A percentile compares a stretch with the other conserved stretches of the same genome.
These are phyloP conservation scores for Tricholoma hemisulphureum DNA, from an alignment of 768 basidiomycete species.

Conservation along the genomic window DNA sequence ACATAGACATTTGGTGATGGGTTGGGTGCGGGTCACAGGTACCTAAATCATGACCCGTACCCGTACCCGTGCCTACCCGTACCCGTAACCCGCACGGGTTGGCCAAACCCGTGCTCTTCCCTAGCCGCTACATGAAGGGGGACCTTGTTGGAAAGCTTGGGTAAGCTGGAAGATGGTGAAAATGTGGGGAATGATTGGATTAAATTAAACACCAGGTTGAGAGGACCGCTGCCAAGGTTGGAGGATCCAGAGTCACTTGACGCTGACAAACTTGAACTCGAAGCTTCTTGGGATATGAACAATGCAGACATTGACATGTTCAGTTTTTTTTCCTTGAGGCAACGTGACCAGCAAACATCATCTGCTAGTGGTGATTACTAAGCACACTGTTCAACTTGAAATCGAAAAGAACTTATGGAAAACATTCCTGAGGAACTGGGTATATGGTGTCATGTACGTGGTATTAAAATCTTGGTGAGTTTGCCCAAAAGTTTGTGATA, in stretches of 20 bases:
- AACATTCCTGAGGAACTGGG: neutral
- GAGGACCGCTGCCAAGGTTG: neutral
- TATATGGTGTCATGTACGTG: neutral
- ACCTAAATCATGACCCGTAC: too few relatives aligned
- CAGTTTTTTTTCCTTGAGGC: too few relatives aligned
- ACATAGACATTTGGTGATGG: too few relatives aligned
- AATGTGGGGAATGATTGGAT: too few relatives aligned
- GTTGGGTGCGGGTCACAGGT: too few relatives aligned
- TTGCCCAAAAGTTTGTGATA: neutral
- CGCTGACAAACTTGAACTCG: too few relatives aligned
- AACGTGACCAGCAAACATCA: neutral
- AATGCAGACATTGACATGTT: too few relatives aligned
- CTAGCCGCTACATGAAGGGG: neutral
- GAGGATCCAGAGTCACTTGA: neutral
- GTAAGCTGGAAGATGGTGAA: too few relatives aligned
- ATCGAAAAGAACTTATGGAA: neutral
- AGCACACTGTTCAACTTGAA: neutral
- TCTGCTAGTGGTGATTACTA: neutral
- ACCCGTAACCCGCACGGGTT: too few relatives aligned
- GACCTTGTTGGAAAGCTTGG: neutral
- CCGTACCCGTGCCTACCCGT: too few relatives aligned
- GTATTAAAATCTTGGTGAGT: neutral
- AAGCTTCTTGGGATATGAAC: too few relatives aligned
- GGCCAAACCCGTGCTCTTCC: too few relatives aligned
- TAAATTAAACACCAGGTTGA: neutral